Evolutionary conservation across 441 rosid species (phyloP).

Genomic region (Erodium texanum): DNA sequence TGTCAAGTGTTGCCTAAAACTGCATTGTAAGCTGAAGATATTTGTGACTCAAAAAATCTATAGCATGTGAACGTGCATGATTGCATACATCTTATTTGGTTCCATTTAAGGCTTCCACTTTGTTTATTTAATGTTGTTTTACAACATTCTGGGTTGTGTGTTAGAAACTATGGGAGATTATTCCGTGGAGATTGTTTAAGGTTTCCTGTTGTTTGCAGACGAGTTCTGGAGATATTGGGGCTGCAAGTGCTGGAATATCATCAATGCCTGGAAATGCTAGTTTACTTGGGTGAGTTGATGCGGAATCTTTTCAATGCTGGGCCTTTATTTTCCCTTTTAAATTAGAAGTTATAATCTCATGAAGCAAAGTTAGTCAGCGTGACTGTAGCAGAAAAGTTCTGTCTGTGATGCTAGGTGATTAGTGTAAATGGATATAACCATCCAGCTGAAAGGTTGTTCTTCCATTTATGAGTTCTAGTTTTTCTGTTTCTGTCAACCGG

Average conservation of each 20-base stretch:
- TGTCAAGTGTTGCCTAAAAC: too few species aligned
- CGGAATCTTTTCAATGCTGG: slow-evolving; percentile 8
- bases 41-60: not conserved
- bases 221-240: slow-evolving; percentile 48
- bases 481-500: not conserved
- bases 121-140: not conserved
- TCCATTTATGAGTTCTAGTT: not conserved
- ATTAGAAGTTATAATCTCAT: not conserved
- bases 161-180: not conserved
- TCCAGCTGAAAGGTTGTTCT: not conserved
- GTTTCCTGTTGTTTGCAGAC: slow-evolving; percentile 29
- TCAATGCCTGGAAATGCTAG: slow-evolving; percentile 79
- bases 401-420: not conserved
- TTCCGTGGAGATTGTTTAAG: not conserved
- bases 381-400: not conserved
- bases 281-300: slow-evolving; percentile 57
- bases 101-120: not conserved
- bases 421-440: not conserved
- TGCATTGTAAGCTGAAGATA: not conserved
- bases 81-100: not conserved
- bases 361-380: not conserved
- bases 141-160: not conserved
- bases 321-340: not conserved
- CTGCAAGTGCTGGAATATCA: slow-evolving; percentile 50
- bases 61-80: not conserved